Conservation (phyloP, 2,329 filamentous ascomycete genomes). For the Neofusicoccum sp. region DNA sequence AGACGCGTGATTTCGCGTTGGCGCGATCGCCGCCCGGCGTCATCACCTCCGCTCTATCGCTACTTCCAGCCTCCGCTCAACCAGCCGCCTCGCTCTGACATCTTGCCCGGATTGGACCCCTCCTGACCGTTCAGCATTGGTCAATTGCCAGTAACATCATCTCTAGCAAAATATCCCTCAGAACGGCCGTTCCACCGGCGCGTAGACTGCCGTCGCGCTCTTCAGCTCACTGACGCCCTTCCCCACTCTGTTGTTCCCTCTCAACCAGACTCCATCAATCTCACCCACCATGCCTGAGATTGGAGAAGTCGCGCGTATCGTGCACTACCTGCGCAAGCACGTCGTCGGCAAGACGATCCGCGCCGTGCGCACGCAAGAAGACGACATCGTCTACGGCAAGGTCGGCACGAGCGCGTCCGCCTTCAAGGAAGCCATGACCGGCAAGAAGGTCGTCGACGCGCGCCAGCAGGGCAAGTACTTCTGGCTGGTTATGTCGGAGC, state of each 20-base stretch:
- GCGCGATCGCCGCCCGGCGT: constrained; percentile 6
- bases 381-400: constrained; percentile 87
- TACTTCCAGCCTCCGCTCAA: neutral
- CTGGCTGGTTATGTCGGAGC: constrained; percentile 76
- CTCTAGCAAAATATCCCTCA: no score
- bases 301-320: constrained; percentile 73
- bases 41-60: constrained; percentile 1
- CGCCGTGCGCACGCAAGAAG: constrained; percentile 71
- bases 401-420: constrained; percentile 76
- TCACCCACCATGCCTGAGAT: constrained; percentile 39
- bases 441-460: constrained; percentile 71
- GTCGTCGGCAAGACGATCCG: constrained; percentile 82
- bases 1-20: constrained; percentile 17
- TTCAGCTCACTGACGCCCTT: no score
- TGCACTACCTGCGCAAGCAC: constrained; percentile 80
- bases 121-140: neutral
- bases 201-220: no score
- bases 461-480: constrained; percentile 97
- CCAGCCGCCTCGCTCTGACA: neutral
- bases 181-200: no score
- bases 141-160: neutral
- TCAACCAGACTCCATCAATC: neutral
- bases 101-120: neutral
- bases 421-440: constrained; percentile 72
- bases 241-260: no score